phyloP scores from a whole-genome alignment of 1,139 yeast genomes.

The Zygosaccharomyces sapae region DNA sequence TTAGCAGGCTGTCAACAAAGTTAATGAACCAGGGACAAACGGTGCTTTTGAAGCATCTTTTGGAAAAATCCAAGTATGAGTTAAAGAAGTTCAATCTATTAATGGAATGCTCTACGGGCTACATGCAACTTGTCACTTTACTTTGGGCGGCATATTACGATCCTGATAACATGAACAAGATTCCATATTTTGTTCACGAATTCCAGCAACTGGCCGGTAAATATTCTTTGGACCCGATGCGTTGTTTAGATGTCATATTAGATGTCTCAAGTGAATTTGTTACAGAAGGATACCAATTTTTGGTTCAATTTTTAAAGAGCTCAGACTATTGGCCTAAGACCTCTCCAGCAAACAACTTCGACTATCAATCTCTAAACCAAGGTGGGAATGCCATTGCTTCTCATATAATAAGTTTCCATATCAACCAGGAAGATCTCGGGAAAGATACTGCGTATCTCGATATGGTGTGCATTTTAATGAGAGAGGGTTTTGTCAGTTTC shows the following conservation, averaged over 20 bases:
- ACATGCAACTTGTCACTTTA: slow-evolving; percentile 58
- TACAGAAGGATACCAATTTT: slow-evolving; percentile 44
- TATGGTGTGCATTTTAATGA: slow-evolving; percentile 56
- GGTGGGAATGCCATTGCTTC: slow-evolving; percentile 65
- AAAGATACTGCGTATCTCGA: slow-evolving; percentile 46
- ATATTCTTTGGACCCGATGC: slow-evolving; percentile 70
- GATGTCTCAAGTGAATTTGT: slow-evolving; percentile 48
- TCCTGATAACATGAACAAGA: slow-evolving; percentile 42
- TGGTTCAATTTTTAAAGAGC: slow-evolving; percentile 46
- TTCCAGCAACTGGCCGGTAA: slow-evolving; percentile 67
- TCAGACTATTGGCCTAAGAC: slow-evolving; percentile 66
- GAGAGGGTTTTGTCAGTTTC: slow-evolving; percentile 63
- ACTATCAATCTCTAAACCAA: slow-evolving; percentile 35
- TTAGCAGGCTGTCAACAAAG: slow-evolving; percentile 26
- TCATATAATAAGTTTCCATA: slow-evolving; percentile 54
- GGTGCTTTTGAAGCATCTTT: slow-evolving; percentile 21
- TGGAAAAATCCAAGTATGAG: slow-evolving; percentile 46
- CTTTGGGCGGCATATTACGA: slow-evolving; percentile 45
- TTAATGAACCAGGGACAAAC: slow-evolving; percentile 23
- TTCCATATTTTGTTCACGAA: slow-evolving; percentile 47
- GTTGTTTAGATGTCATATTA: slow-evolving; percentile 60
- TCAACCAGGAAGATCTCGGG: slow-evolving; percentile 35
- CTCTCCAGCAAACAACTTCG: slow-evolving; percentile 35
- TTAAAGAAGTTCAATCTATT: slow-evolving; percentile 69
- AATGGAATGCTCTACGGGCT: slow-evolving; percentile 83